Evolutionary conservation across 768 basidiomycete genomes (phyloP), one percentile per base, ranked within the genome.

Genomic region (Rhodotorula taiwanensis): DNA sequence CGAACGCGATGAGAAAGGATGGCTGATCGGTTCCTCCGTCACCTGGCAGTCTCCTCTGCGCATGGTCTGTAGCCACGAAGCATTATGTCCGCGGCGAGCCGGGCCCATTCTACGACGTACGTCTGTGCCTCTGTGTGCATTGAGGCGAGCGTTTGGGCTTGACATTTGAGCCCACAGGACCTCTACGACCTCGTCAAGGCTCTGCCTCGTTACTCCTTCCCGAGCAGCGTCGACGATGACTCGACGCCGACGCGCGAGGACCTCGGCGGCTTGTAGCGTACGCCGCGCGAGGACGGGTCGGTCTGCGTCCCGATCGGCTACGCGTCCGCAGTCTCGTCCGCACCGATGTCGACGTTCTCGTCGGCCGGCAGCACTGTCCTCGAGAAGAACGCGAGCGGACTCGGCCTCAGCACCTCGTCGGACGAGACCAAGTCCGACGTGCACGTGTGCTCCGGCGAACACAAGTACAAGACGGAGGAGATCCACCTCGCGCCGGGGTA

Each of bases 41-140:
- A n/a, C n/a, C n/a, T n/a, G n/a, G n/a, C n/a, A n/a, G n/a, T n/a
- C n/a, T n/a, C n/a, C n/a, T n/a, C n/a, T n/a, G n/a, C n/a, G 66
- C 61, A 0, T 67, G 54, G 27, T 34, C 54, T 18, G 58, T 55
- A 13, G 53, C 66, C 2, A 45, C 42, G 25, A 67, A 67, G 52
- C 60, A 86, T 62, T 80, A 82, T 73, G 81, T 88, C 18, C 83
- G 86, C 42, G 82, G 80, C 11, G 87, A 87, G 73, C 75, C 79
- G 20, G 86, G 87, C 3, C 80, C 84, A 9, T 89, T 83, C 76
- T 87, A 86, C 72, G 79, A 84, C 44, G n/a, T n/a, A n/a, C n/a
- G n/a, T n/a, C n/a, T n/a, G n/a, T n/a, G n/a, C n/a, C n/a, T n/a
- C n/a, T n/a, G n/a, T n/a, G n/a, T n/a, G n/a, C n/a, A n/a, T n/a